A percentile compares a stretch with the other conserved stretches of the same genome.
Evolutionary conservation across 805 yeast species (phyloP).

Genomic region (Zygoascus tannicola): DNA sequence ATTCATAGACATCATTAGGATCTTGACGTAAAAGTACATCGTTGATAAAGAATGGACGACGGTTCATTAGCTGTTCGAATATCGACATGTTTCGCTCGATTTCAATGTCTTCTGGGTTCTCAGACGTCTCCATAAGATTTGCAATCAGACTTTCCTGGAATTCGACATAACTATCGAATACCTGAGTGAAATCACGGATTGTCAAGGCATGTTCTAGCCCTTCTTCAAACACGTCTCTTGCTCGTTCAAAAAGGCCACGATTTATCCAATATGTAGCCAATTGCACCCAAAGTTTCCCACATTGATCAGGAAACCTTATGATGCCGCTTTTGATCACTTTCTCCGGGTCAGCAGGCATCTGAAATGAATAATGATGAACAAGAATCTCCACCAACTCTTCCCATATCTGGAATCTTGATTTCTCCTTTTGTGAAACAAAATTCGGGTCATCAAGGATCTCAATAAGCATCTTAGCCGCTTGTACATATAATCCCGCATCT

Average conservation of each 20-base stretch:
- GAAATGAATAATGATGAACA: constrained; percentile 21
- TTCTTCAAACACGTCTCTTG: constrained; percentile 38
- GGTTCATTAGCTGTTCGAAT: constrained; percentile 48
- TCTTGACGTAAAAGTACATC: constrained; percentile 60
- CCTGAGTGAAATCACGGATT: constrained; percentile 49
- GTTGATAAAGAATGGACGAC: constrained; percentile 49
- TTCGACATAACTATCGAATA: constrained; percentile 56
- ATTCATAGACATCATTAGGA: constrained; percentile 50
- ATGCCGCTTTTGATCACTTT: constrained; percentile 30
- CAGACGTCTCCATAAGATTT: constrained; percentile 20
- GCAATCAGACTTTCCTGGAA: constrained; percentile 46
- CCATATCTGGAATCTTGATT: constrained; percentile 42
- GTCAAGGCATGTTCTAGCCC: constrained; percentile 42
- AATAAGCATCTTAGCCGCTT: constrained; percentile 31
- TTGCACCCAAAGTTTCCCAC: constrained; percentile 38
- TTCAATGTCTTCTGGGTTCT: constrained; percentile 21
- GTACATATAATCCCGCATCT: constrained; percentile 18
- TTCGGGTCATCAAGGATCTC: constrained; percentile 28
- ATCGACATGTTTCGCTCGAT: constrained; percentile 38
- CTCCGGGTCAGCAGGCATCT: constrained; percentile 23
- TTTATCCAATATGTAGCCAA: constrained; percentile 41
- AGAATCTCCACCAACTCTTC: constrained; percentile 37
- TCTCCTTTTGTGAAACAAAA: constrained; percentile 30
- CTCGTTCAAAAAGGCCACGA: constrained; percentile 30
- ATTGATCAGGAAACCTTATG: constrained; percentile 49